Conservation (phyloP, 2,329 filamentous ascomycete genomes). For the Tolypocladium cylindrosporum region DNA sequence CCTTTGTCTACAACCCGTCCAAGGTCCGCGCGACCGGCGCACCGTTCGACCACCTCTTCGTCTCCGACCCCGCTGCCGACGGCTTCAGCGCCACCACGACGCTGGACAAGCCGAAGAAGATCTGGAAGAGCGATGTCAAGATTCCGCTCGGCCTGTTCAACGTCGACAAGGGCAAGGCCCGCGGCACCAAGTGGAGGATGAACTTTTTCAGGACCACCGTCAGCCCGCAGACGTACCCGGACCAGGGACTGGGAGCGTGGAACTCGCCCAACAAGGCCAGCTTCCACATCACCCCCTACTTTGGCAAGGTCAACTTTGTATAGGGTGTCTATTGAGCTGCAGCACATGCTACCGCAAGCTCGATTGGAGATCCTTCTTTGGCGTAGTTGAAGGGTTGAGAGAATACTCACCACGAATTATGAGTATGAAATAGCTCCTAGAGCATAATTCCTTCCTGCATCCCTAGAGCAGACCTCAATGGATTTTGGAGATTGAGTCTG, state of each 20-base stretch:
- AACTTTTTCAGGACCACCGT: conserved; percentile 41
- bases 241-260: conserved; percentile 35
- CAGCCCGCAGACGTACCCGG: conserved; percentile 29
- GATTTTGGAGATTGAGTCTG: too few species aligned
- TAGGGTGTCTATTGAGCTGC: conserved; percentile 7
- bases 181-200: conserved; percentile 38
- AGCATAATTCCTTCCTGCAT: too few species aligned
- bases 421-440: too few species aligned
- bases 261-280: conserved; percentile 32
- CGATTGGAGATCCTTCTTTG: too few species aligned
- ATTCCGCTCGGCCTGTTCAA: conserved; percentile 41
- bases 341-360: not conserved
- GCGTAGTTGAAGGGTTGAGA: too few species aligned
- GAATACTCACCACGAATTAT: too few species aligned
- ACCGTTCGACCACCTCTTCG: conserved; percentile 33
- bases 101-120: conserved; percentile 22
- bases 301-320: conserved; percentile 29
- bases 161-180: conserved; percentile 29
- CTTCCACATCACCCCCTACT: conserved; percentile 38
- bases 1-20: conserved; percentile 40
- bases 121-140: conserved; percentile 29
- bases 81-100: conserved; percentile 29
- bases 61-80: conserved; percentile 28
- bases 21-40: conserved; percentile 29
- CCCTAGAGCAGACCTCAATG: too few species aligned